Conservation (phyloP, 352 stramenopile species). For the Phytophthora macrochlamydospora region DNA sequence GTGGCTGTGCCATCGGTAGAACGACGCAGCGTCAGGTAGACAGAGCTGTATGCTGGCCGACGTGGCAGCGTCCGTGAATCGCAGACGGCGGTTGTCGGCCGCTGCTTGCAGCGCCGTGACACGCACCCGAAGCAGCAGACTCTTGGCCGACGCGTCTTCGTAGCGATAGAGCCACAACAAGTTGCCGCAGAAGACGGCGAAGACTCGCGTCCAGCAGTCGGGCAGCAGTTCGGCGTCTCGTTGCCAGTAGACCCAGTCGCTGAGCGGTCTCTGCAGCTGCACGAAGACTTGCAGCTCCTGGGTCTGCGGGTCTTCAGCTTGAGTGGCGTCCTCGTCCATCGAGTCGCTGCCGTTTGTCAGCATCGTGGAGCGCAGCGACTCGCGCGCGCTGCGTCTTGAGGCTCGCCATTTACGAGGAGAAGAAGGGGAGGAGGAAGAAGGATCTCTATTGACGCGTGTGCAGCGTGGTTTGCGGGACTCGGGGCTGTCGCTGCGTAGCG, state of each 20-base stretch:
- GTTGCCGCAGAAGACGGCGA: conserved; percentile 44
- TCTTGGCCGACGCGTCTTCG: conserved; percentile 42
- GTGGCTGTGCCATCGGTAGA: conserved; percentile 31
- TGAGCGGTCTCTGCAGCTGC: conserved; percentile 23
- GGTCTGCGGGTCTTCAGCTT: conserved; percentile 1
- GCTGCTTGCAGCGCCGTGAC: conserved; percentile 26
- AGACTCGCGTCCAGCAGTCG: conserved; percentile 53
- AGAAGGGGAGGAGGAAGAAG: conserved; percentile 2
- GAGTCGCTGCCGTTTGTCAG: conserved; percentile 40
- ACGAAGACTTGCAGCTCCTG: conserved; percentile 23
- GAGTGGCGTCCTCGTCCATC: conserved; percentile 19
- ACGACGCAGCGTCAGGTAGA: conserved; percentile 23
- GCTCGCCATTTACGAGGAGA: conserved; percentile 18
- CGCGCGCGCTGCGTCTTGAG: conserved; percentile 18
- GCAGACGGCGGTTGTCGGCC: conserved; percentile 21
- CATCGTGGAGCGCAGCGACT: conserved; percentile 45
- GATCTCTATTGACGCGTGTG: neutral
- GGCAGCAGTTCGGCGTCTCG: conserved; percentile 35
- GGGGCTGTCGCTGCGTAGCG: too few relatives aligned
- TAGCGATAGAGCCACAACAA: conserved; percentile 50
- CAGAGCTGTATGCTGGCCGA: conserved; percentile 26
- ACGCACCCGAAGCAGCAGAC: conserved; percentile 31
- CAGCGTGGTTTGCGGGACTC: neutral
- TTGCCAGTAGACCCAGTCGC: conserved; percentile 59
- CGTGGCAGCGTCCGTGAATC: conserved; percentile 19